These are phyloP conservation scores for Cercophora scortea DNA, from an alignment of 495 filamentous ascomycete genomes.

Conservation along the genomic window DNA sequence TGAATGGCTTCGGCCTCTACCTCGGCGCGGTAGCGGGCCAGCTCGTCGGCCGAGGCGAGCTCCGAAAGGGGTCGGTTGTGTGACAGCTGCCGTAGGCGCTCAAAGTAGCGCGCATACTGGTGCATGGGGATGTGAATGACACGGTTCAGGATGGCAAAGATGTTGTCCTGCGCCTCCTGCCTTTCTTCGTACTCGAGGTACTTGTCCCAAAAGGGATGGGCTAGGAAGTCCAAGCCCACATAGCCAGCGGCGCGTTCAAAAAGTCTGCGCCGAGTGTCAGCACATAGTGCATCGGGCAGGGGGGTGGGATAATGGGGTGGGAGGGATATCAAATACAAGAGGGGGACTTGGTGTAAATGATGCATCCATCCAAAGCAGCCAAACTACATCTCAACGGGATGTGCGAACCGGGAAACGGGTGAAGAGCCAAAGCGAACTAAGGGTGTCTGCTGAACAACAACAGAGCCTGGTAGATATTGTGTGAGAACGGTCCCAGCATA, in stretches of 20 bases:
- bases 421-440: constrained; percentile 36
- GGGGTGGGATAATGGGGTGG: constrained; percentile 31
- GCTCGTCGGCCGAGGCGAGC: constrained; percentile 58
- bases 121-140: constrained; percentile 94
- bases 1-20: constrained; percentile 50
- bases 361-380: constrained; percentile 42
- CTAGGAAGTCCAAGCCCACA: constrained; percentile 88
- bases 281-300: constrained; percentile 24
- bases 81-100: constrained; percentile 76
- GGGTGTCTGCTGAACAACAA: constrained; percentile 33
- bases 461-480: constrained; percentile 52
- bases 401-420: constrained; percentile 32
- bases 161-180: constrained; percentile 75
- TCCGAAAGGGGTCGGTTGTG: constrained; percentile 65
- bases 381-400: constrained; percentile 32
- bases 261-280: constrained; percentile 62
- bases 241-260: constrained; percentile 83
- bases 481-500: constrained; percentile 46
- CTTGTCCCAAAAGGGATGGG: constrained; percentile 98
- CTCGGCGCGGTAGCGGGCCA: constrained; percentile 63
- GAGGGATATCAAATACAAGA: constrained; percentile 50
- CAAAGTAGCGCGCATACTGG: constrained; percentile 92
- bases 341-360: constrained; percentile 45
- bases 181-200: constrained; percentile 95
- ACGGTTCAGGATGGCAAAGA: constrained; percentile 77